Conservation (phyloP, 805 yeast species). For the Metschnikowia colocasiae region DNA sequence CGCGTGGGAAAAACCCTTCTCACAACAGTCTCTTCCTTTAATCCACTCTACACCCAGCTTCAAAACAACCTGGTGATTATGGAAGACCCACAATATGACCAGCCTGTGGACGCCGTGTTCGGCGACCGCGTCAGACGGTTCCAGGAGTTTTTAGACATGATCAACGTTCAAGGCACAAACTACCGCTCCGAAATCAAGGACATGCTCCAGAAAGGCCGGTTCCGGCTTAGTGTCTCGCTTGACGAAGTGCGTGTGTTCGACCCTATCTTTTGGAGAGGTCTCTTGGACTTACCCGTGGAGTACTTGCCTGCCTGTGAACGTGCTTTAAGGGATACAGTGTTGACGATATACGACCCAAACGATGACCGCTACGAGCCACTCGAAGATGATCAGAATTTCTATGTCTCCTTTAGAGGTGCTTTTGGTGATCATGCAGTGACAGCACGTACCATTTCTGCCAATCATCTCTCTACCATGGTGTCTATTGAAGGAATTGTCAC, state of each 20-base stretch:
- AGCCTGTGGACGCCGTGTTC: slow-evolving; percentile 47
- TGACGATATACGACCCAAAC: slow-evolving; percentile 64
- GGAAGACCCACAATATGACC: slow-evolving; percentile 27
- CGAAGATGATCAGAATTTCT: slow-evolving; percentile 61
- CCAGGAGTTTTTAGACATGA: slow-evolving; percentile 75
- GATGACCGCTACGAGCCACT: slow-evolving; percentile 50
- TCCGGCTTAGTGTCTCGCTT: slow-evolving; percentile 68
- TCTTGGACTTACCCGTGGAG: slow-evolving; percentile 74
- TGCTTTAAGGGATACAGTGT: slow-evolving; percentile 77
- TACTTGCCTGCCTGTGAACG: slow-evolving; percentile 84
- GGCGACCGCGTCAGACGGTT: slow-evolving; percentile 85
- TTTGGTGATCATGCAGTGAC: slow-evolving; percentile 85
- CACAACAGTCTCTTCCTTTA: neutral
- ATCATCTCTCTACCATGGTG: slow-evolving; percentile 73
- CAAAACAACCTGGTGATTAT: slow-evolving; percentile 9
- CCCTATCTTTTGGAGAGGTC: slow-evolving; percentile 69
- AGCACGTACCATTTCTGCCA: slow-evolving; percentile 81
- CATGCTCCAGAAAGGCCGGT: slow-evolving; percentile 64
- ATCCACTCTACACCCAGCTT: neutral
- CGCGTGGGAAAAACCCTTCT: slow-evolving; percentile 11
- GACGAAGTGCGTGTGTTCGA: slow-evolving; percentile 90
- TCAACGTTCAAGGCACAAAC: slow-evolving; percentile 48
- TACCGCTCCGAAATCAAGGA: slow-evolving; percentile 68
- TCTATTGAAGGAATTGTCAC: slow-evolving; percentile 95
- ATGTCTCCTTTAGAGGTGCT: slow-evolving; percentile 82